These are phyloP conservation scores for Fomitopsis pulvina DNA, from an alignment of 768 basidiomycete species.

Conservation along the genomic window DNA sequence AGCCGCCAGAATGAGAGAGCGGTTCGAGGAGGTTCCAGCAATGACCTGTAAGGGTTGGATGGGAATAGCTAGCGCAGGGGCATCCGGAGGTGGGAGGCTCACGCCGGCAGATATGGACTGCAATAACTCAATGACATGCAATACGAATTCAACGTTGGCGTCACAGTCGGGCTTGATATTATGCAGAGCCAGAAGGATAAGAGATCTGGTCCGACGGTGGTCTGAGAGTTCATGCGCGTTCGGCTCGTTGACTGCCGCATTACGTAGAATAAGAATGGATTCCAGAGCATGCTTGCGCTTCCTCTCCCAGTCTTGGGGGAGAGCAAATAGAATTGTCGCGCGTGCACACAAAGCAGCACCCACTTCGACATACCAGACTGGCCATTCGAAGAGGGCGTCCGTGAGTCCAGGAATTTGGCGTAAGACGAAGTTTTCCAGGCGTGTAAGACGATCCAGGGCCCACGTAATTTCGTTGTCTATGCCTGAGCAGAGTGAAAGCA, in stretches of 20 bases:
- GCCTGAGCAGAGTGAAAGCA: conserved; percentile 82
- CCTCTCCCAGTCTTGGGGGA: conserved; percentile 40
- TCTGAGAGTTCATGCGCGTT: conserved; percentile 57
- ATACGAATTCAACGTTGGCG: conserved; percentile 63
- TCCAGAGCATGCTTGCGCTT: conserved; percentile 77
- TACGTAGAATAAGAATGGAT: conserved; percentile 82
- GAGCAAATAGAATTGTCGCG: conserved; percentile 46
- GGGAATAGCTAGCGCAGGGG: conserved; percentile 36
- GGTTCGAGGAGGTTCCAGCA: conserved; percentile 54
- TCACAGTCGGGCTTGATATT: conserved; percentile 57
- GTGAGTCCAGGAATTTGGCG: conserved; percentile 69
- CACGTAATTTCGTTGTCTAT: conserved; percentile 80
- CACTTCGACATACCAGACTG: conserved; percentile 71
- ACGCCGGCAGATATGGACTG: conserved; percentile 49
- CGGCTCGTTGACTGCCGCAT: conserved; percentile 63
- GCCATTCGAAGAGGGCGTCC: conserved; percentile 83
- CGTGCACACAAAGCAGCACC: conserved; percentile 45
- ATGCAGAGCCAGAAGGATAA: conserved; percentile 61
- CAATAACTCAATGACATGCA: conserved; percentile 66
- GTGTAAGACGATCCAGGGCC: conserved; percentile 82
- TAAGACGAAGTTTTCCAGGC: conserved; percentile 75
- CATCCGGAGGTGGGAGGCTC: conserved; percentile 30
- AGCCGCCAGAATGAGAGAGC: conserved; percentile 66
- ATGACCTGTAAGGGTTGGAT: conserved; percentile 51
- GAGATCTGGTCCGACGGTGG: conserved; percentile 54